Percentiles rank a stretch among this genome's conserved stretches.
phyloP scores from a whole-genome alignment of 257 asterid species.

The Solanum ossicruentum region DNA sequence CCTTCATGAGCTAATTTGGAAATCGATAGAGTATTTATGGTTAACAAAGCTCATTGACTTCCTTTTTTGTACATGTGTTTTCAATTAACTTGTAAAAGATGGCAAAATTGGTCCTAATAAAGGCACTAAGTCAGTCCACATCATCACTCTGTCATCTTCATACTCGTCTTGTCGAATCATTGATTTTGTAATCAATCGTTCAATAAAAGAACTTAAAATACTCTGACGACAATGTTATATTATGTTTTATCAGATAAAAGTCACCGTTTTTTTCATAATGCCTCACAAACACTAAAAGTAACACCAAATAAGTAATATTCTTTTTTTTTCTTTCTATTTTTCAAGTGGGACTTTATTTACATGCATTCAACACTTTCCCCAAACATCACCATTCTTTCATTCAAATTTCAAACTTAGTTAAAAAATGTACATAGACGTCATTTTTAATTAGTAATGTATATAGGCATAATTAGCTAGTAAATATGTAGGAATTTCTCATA shows the following conservation, averaged over 20 bases:
- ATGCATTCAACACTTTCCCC: background rate
- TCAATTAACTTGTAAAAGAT: background rate
- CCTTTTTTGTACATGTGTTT: background rate
- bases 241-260: background rate
- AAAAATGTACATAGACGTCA: too few relatives aligned
- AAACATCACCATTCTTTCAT: background rate
- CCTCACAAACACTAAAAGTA: background rate
- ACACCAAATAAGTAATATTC: background rate
- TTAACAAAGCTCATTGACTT: background rate
- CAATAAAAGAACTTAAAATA: too few relatives aligned
- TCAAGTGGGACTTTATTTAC: background rate
- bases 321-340: background rate
- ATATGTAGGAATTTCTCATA: too few relatives aligned
- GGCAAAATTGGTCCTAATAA: background rate
- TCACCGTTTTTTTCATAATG: background rate
- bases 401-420: background rate
- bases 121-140: background rate
- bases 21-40: background rate
- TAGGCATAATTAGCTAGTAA: too few relatives aligned
- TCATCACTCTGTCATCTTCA: background rate
- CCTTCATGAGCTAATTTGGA: background rate
- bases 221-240: background rate
- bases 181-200: too few relatives aligned
- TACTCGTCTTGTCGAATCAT: background rate
- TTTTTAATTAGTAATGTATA: too few relatives aligned